Conservation (phyloP, 176 grass and related monocot species). For the Hyparrhenia diplandra region DNA sequence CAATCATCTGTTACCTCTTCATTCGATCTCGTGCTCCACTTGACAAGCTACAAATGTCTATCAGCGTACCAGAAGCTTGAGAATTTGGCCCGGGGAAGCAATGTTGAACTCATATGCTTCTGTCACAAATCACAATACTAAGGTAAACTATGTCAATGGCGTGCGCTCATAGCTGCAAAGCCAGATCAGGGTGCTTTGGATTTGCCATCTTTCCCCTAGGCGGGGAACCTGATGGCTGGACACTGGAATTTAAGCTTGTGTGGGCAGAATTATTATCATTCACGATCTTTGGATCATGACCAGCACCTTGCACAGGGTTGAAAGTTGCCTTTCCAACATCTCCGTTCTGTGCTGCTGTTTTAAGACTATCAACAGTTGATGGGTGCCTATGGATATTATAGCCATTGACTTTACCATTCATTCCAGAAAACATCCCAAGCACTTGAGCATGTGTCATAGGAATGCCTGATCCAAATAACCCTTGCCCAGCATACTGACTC, state of each 20-base stretch:
- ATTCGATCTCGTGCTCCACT: not conserved
- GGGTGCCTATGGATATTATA: constrained; percentile 34
- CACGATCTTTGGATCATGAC: constrained; percentile 4
- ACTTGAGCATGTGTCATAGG: constrained; percentile 50
- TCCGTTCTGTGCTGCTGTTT: constrained; percentile 20
- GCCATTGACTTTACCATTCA: constrained; percentile 45
- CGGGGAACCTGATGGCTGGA: constrained; percentile 29
- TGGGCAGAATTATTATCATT: constrained; percentile 1
- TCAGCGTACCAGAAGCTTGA: not conserved
- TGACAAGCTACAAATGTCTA: not conserved
- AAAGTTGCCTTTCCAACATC: constrained; percentile 17
- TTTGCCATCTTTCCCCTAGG: constrained; percentile 36
- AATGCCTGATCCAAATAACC: constrained; percentile 40
- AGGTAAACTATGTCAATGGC: constrained; percentile 32
- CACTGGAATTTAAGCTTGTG: constrained; percentile 31
- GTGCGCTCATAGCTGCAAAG: constrained; percentile 59
- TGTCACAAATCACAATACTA: constrained; percentile 10
- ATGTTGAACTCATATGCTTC: not conserved
- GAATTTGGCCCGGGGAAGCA: constrained; percentile 1
- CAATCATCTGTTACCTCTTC: not conserved
- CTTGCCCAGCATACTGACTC: constrained; percentile 25
- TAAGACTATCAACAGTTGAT: not conserved
- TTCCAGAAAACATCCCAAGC: constrained; percentile 39
- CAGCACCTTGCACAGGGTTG: constrained; percentile 17
- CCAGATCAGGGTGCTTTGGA: constrained; percentile 49